phyloP scores from a whole-genome alignment of 2,329 filamentous ascomycete genomes.

The Sporothrix globosa region DNA sequence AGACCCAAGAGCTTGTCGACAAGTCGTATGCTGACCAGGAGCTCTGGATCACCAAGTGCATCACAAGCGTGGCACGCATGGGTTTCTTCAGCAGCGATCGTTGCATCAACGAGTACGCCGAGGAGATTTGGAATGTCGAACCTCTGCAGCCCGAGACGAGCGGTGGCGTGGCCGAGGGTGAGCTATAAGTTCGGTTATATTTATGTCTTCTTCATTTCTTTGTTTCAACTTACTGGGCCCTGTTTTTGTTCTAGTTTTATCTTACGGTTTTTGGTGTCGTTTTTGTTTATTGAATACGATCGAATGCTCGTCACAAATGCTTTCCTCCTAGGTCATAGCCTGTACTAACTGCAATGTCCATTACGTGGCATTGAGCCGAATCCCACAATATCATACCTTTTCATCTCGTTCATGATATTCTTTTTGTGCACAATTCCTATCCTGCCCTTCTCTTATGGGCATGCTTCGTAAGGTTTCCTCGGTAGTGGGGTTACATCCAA shows the following conservation, averaged over 20 bases:
- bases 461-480: background rate
- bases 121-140: slow-evolving; percentile 96
- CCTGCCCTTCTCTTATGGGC: no score
- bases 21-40: slow-evolving; percentile 90
- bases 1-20: slow-evolving; percentile 89
- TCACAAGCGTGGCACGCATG: slow-evolving; percentile 88
- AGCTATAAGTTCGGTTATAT: slow-evolving; percentile 12
- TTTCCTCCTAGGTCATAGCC: background rate
- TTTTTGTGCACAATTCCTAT: no score
- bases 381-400: no score
- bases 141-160: slow-evolving; percentile 60
- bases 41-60: slow-evolving; percentile 88
- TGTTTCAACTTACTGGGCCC: no score
- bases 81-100: slow-evolving; percentile 96
- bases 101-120: slow-evolving; percentile 96
- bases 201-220: background rate
- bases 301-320: background rate
- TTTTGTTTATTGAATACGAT: background rate
- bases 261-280: background rate
- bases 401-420: no score
- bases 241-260: background rate
- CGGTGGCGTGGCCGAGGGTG: slow-evolving; percentile 29
- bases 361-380: no score
- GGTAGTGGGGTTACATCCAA: background rate
- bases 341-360: no score